phyloP scores from a whole-genome alignment of 2,329 filamentous ascomycete genomes.

The Colletotrichum sp. region DNA sequence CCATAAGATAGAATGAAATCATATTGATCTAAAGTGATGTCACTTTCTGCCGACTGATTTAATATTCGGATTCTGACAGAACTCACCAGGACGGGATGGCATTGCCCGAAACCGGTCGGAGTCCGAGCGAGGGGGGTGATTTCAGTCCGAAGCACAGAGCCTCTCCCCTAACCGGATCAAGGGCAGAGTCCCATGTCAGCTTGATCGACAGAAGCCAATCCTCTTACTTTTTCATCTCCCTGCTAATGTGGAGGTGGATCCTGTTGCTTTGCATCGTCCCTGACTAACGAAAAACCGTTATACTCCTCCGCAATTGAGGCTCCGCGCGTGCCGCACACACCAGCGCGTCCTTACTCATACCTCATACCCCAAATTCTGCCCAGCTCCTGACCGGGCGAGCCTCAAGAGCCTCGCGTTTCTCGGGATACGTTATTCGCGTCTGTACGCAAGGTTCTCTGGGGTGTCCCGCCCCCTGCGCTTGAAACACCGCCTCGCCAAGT shows the following conservation, averaged over 20 bases:
- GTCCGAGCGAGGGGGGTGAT: neutral
- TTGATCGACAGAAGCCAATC: neutral
- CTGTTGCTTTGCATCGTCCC: neutral
- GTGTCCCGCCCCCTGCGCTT: neutral
- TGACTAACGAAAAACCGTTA: neutral
- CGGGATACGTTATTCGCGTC: neutral
- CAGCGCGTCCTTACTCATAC: neutral
- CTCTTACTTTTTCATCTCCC: neutral
- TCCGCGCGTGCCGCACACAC: neutral
- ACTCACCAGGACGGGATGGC: neutral
- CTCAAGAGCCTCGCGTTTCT: neutral
- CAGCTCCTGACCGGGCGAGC: neutral
- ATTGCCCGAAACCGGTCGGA: neutral
- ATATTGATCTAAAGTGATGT: neutral
- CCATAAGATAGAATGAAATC: neutral
- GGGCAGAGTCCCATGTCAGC: neutral
- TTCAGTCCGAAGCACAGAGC: neutral
- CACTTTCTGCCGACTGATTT: neutral
- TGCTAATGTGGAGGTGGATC: neutral
- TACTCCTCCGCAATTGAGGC: neutral
- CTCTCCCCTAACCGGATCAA: neutral
- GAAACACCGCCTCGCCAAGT: neutral
- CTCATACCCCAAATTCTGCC: neutral
- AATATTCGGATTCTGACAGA: neutral
- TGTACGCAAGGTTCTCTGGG: neutral